Evolutionary conservation across 257 asterid species (phyloP), one percentile per base, ranked within the genome.

Genomic region (Solanum appendiculatum): DNA sequence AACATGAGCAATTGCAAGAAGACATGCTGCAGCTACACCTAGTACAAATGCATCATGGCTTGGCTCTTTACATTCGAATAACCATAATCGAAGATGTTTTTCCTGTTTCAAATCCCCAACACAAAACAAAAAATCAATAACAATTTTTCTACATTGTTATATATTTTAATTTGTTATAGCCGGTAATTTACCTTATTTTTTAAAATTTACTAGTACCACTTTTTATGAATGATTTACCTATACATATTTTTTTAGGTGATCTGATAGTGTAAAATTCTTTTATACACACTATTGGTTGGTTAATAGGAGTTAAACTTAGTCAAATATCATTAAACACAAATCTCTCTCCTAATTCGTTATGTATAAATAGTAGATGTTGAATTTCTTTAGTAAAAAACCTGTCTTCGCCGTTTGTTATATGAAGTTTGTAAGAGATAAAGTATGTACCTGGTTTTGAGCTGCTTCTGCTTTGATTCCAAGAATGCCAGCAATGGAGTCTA

Each of bases 11-110:
- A 90, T 44, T 8, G 91, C 86, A 8, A 95, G 93, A 66, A 96
- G 92, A 29, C 88, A 74, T 10, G 93, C 92, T n/a, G 99, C 99
- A 11, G 94, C 92, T 40, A 92, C 80, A n/a, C 98, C 99, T 2
- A 94, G 85, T 54, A 95, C 88, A 69, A 86, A 97, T 0, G 99
- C 99, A 9, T 93, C 93, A 69, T 95, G 98, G 86, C 98, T 97
- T 40, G 97, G 98, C 88, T 93, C 92, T 88, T 97, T 95, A 48
- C 99, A 97, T 91, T 97, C 99, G 72, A 95, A 93, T 86, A 97
- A 82, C 96, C 95, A 94, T 58, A 97, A 75, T 89, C 91, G 90
- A 87, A 97, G 16, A 84, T 97, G 98, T 87, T 95, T 97, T 85
- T 89, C 96, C 98, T 96, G 21, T 42, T 81, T 34, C 37, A 21